Evolutionary conservation across 2,329 filamentous ascomycete genomes (phyloP), one percentile per base, ranked within the genome.

Genomic region (Trichoderma sp.): DNA sequence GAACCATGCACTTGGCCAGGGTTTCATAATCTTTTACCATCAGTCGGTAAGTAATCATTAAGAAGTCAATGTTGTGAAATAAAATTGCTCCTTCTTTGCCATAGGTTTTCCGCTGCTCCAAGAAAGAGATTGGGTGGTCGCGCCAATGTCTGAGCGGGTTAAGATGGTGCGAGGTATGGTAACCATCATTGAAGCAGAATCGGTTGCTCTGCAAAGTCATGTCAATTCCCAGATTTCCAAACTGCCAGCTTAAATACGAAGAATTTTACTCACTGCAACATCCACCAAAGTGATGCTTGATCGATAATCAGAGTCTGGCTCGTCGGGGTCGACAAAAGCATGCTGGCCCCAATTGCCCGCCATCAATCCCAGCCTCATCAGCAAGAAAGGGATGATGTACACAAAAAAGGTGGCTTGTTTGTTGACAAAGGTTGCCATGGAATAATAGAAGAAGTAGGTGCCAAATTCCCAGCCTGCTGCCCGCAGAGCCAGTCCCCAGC

Each of bases 341-440:
- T 95, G 92, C 76, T 95, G 92, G 4, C 91, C 92, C 91, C 91
- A 95, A 76, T 95, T 95, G 1, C 92, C 92, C 8, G 92, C 84
- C 92, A 94, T 95, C 71, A 95, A 78, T 0, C 89, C 91, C 21
- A 92, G 73, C 0, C 92, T 85, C 78, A 94, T 84, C 34, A 90
- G 77, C 2, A 86, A 72, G 24, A 94, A 83, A 0, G 92, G 92
- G 1, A 93, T 75, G 1, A 94, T 74, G 32, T 92, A 85, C 0
- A 88, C 88, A 73, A 90, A 92, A 5, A 87, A 75, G 0, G 90
- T 86, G 0, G 91, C 86, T 2, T 80, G 80, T 24, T 82, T 76
- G 76, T 89, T 86, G 59, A 84, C 77, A 7, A 76, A 79, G 69
- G 84, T 85, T 71, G 89, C 78, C 55, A 82, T 74, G 74, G 67